Base-by-base conservation (phyloP, 2,329 filamentous ascomycete species). In the Metarhizium robertsii region DNA sequence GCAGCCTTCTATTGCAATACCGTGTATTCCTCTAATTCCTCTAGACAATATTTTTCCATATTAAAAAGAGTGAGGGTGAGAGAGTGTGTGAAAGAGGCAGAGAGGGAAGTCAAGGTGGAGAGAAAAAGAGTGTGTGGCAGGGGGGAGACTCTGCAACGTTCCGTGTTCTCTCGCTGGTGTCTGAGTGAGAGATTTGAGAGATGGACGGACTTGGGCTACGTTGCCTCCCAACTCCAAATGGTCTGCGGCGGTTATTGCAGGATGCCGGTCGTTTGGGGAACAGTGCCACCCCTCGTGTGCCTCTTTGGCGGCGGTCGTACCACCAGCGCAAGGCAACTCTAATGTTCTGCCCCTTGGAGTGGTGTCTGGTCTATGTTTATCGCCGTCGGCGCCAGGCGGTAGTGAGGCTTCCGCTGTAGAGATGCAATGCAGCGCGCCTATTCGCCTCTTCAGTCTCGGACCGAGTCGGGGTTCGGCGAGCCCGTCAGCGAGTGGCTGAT, bases 381-480 rank as follows among this genome's bases (percentile, higher is more conserved):
- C 32, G 32, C 7, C 4, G 32, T 34, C 32, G 32, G 32, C 32
- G 32, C 32, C 32, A 34, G 32, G 10, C 32, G 32, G 32, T 11
- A 34, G 7, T 34, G 32, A 34, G 10, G 32, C 32, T 34, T 1
- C 10, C 32, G 32, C 32, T 11, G 32, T 34, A 34, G 32, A 34
- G 10, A 8, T 42, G 36, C 30, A 40, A 40, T 14, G 36, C 14
- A 6, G 20, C 50, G 56, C 46, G 34, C 46, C 29, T 51, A 34
- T 48, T 36, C 29, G n/a, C 14, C 16, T 47, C 29, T 2, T 56
- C 56, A 59, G 20, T 55, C 54, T 52, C 58, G 58, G 53, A 45
- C 56, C 56, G 60, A 62, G 54, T 59, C 53, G 34, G 53, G 54
- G 25, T 18, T 55, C 46, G 60, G 55, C 42, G 54, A 54, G 32